Evolutionary conservation across 2,329 filamentous ascomycete species (phyloP).

Genomic region (Ophiostoma perfectum): DNA sequence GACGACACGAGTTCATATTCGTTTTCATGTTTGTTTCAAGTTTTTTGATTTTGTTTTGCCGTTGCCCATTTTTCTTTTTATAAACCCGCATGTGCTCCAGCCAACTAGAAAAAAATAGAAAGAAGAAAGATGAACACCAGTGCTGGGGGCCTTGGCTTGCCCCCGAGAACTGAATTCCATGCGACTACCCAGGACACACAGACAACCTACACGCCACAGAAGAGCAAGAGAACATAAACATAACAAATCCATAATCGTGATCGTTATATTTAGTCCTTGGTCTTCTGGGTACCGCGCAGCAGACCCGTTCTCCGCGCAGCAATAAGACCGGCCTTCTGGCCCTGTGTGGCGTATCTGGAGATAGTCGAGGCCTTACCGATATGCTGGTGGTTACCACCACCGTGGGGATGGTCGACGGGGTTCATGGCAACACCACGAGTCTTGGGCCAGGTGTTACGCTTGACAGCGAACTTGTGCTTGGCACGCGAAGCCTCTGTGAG

Average conservation of each 20-base stretch:
- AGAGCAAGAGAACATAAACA: constrained; percentile 12
- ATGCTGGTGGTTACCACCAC: constrained; percentile 99
- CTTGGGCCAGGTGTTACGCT: constrained; percentile 99
- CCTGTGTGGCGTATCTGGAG: constrained; percentile 92
- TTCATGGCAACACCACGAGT: constrained; percentile 99
- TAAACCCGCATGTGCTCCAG: constrained; percentile 18
- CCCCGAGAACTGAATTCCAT: constrained; percentile 10
- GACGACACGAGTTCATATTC: background rate
- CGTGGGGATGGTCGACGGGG: constrained; percentile 98
- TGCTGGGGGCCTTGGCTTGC: background rate
- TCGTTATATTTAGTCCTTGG: constrained; percentile 72
- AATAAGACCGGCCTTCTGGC: constrained; percentile 99
- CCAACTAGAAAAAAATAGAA: constrained; percentile 17
- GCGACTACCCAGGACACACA: constrained; percentile 13
- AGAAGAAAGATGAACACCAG: constrained; percentile 7
- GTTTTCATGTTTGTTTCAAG: background rate
- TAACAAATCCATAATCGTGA: constrained; percentile 34
- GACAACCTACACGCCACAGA: constrained; percentile 2
- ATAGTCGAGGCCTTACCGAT: constrained; percentile 99
- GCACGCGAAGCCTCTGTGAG: constrained; percentile 92
- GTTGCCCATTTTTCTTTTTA: constrained; percentile 13
- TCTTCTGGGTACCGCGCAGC: constrained; percentile 99
- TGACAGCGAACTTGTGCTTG: constrained; percentile 99
- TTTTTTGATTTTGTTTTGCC: constrained; percentile 11
- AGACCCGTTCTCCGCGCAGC: constrained; percentile 99